Conservation (phyloP, 1,284 basidiomycete species). For the Athelia psychrophila region DNA sequence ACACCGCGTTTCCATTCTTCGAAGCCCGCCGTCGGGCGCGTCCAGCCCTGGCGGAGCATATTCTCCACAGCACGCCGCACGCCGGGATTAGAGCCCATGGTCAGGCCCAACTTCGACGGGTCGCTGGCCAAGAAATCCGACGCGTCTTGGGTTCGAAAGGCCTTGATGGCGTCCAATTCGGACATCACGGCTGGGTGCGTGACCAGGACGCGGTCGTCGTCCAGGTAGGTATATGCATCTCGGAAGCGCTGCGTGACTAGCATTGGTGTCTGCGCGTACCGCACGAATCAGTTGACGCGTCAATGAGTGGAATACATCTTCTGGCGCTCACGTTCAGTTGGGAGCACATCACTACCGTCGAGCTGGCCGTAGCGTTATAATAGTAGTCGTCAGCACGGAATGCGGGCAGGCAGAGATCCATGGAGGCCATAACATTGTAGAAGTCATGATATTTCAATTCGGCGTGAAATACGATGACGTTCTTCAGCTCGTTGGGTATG, state of each 20-base stretch:
- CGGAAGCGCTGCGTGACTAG: slow-evolving; percentile 32
- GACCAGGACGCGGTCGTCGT: slow-evolving; percentile 31
- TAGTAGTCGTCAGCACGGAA: slow-evolving; percentile 25
- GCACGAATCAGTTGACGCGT: not conserved
- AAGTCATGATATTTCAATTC: slow-evolving; percentile 30
- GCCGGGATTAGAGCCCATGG: slow-evolving; percentile 6
- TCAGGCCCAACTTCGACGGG: not conserved
- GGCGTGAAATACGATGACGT: slow-evolving; percentile 28
- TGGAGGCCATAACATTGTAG: slow-evolving; percentile 30
- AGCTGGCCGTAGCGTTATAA: slow-evolving; percentile 34
- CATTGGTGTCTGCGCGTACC: slow-evolving; percentile 29
- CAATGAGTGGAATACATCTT: not conserved
- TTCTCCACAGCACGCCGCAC: slow-evolving; percentile 10
- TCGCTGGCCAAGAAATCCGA: slow-evolving; percentile 13
- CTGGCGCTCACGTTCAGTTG: slow-evolving; percentile 27
- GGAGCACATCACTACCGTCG: slow-evolving; percentile 33
- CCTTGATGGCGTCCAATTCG: slow-evolving; percentile 31
- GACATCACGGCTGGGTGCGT: slow-evolving; percentile 34
- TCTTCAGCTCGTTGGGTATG: slow-evolving; percentile 28
- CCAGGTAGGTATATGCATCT: slow-evolving; percentile 30
- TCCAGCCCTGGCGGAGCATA: slow-evolving; percentile 7
- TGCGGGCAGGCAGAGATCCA: slow-evolving; percentile 36
- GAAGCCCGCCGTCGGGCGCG: not conserved
- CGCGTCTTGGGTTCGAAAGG: slow-evolving; percentile 25
- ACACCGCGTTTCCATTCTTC: not conserved